These are phyloP conservation scores for Aspergillus oerlinghausenensis DNA, from an alignment of 2,329 filamentous ascomycete species.

Conservation along the genomic window DNA sequence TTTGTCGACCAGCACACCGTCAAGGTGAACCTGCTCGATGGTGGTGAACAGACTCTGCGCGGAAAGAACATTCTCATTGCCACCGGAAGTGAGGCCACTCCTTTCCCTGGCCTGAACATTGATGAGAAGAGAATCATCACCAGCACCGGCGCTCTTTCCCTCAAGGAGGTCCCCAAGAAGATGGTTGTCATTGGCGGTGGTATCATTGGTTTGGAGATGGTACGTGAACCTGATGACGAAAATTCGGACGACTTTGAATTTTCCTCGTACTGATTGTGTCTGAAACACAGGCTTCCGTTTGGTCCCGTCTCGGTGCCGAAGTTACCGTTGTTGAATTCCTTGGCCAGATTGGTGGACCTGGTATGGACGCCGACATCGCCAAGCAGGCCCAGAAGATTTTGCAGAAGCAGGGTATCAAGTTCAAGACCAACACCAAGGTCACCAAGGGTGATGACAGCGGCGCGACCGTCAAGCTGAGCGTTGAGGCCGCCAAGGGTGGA, in stretches of 20 bases:
- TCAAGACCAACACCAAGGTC: constrained; percentile 98
- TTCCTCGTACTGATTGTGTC: constrained; percentile 4
- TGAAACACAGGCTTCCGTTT: constrained; percentile 66
- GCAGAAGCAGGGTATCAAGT: constrained; percentile 94
- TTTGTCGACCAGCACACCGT: constrained; percentile 88
- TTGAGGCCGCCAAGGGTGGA: constrained; percentile 93
- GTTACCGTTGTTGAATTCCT: constrained; percentile 98
- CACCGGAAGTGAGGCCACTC: constrained; percentile 90
- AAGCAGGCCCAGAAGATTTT: constrained; percentile 91
- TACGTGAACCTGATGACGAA: constrained; percentile 27
- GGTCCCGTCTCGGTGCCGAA: constrained; percentile 88
- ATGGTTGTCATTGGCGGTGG: constrained; percentile 97
- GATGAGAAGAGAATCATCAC: constrained; percentile 98
- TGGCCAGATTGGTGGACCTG: constrained; percentile 91
- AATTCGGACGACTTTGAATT: neutral
- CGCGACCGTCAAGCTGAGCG: constrained; percentile 71
- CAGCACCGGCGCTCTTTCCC: constrained; percentile 87
- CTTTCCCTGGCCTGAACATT: constrained; percentile 91
- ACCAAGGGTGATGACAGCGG: constrained; percentile 74
- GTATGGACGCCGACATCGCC: constrained; percentile 92
- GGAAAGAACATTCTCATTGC: constrained; percentile 99
- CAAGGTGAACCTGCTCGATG: constrained; percentile 84
- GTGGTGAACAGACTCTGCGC: constrained; percentile 78
- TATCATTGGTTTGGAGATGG: constrained; percentile 99
- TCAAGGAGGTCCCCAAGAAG: constrained; percentile 89